phyloP scores from a whole-genome alignment of 306 rosid genomes.

The Lathyrus oleraceus region DNA sequence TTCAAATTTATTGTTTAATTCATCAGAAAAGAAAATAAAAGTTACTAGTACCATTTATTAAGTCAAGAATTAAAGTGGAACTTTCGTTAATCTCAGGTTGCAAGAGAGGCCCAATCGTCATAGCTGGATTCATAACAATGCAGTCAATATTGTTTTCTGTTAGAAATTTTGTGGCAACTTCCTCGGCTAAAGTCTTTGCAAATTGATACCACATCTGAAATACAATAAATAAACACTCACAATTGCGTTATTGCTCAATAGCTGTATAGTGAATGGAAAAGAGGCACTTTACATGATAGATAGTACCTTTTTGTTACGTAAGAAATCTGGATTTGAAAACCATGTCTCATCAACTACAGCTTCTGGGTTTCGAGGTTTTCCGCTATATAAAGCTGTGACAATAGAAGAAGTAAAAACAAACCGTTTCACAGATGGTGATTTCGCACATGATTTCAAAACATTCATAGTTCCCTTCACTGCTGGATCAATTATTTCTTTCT shows the following conservation, averaged over 20 bases:
- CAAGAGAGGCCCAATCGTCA: conserved; percentile 16
- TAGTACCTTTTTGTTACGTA: neutral
- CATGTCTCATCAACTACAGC: conserved; percentile 45
- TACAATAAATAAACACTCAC: neutral
- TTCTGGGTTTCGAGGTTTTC: conserved; percentile 36
- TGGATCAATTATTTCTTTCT: conserved; percentile 44
- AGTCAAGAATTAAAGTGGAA: conserved; percentile 47
- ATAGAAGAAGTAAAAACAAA: conserved; percentile 43
- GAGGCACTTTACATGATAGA: too few species aligned
- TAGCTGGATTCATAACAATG: conserved; percentile 26
- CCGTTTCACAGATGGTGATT: conserved; percentile 38
- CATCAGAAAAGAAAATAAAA: neutral
- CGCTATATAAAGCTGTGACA: conserved; percentile 24
- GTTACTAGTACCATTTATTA: conserved; percentile 68
- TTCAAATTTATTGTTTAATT: neutral
- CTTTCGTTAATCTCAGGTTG: conserved; percentile 54
- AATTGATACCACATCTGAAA: conserved; percentile 31
- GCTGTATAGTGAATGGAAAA: too few species aligned
- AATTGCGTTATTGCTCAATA: too few species aligned
- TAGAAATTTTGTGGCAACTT: conserved; percentile 10
- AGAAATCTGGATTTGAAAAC: conserved; percentile 22
- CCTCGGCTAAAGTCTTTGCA: conserved; percentile 28
- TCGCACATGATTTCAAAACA: conserved; percentile 49
- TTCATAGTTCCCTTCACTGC: conserved; percentile 49
- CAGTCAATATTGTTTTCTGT: conserved; percentile 21